Evolutionary conservation across 2,329 filamentous ascomycete species (phyloP), one percentile per base, ranked within the genome.

Genomic region (Elsinoe necatrix): DNA sequence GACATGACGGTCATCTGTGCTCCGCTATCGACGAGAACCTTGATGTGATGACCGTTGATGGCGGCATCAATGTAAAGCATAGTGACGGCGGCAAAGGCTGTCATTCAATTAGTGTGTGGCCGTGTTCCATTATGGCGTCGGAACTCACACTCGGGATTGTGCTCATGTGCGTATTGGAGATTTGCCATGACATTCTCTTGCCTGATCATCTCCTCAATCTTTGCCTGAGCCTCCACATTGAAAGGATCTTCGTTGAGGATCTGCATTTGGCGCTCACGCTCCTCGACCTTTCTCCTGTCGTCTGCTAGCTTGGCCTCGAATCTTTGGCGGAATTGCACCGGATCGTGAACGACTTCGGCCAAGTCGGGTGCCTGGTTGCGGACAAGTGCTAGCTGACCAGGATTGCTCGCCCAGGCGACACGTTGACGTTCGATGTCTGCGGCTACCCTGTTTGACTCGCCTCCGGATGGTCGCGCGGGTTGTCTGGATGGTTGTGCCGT

Each of bases 1-100:
- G 92, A 97, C 93, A 98, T 98, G 75, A 98, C 96, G 54, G 93
- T 98, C 23, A 92, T 90, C 74, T 98, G 93, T 21, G 93, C 93
- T 60, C 93, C 93, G 1, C 93, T 97, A 71, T 98, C 93, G 59
- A 98, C 93, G 63, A 98, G 86, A 2, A 92, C 93, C 75, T 96
- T 97, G 65, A 98, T 85, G 58, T 87, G 88, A 64, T 89, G 81
- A 11, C 88, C 86, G 71, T 98, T 98, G 65, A 98, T 93, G 69
- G 95, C 88, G 60, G 95, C 91, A 67, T 95, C 85, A 63, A 97
- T 87, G 72, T 98, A 98, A 48, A 98, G 82, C 85, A 98, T 93
- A 64, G 92, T 90, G 39, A 98, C 93, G 64, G 87, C 83, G 55
- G 89, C 93, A 68, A 98, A 98, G 25, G 93, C 91, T 95, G 64